These are phyloP conservation scores for Colletotrichum lini DNA, from an alignment of 2,329 filamentous ascomycete species.

Conservation along the genomic window DNA sequence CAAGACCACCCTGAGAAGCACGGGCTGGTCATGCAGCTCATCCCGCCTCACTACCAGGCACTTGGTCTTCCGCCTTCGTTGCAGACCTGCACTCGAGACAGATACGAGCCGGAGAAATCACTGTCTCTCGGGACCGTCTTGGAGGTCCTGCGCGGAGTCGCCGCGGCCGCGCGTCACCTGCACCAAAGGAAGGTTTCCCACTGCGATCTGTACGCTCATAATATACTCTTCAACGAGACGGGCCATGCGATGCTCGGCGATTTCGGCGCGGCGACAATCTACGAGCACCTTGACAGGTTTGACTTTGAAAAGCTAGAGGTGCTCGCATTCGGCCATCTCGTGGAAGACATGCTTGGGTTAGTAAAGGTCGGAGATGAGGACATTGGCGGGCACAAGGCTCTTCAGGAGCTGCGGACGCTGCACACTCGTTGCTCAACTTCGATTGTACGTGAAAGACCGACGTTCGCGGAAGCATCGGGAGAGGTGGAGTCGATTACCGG, in stretches of 20 bases:
- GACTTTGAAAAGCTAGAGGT: conserved; percentile 61
- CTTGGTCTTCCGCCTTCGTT: conserved; percentile 61
- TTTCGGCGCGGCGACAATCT: conserved; percentile 64
- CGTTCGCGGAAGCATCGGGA: conserved; percentile 50
- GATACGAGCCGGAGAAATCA: conserved; percentile 51
- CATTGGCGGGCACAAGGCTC: conserved; percentile 12
- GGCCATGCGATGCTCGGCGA: conserved; percentile 63
- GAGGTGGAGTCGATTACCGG: neutral
- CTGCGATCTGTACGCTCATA: conserved; percentile 64
- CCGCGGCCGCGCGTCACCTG: conserved; percentile 59
- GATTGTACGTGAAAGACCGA: conserved; percentile 49
- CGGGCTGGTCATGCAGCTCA: conserved; percentile 63
- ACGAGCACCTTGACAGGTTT: conserved; percentile 47
- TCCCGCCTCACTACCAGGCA: conserved; percentile 58
- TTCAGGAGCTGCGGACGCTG: conserved; percentile 47
- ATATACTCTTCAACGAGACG: conserved; percentile 58
- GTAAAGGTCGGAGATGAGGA: conserved; percentile 43
- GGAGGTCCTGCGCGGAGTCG: conserved; percentile 57
- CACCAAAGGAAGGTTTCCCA: conserved; percentile 60
- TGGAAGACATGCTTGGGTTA: conserved; percentile 60
- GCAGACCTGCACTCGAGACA: conserved; percentile 62
- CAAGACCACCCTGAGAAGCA: conserved; percentile 56
- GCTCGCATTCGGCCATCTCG: conserved; percentile 62
- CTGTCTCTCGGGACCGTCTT: conserved; percentile 51
- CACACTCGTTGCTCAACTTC: conserved; percentile 48